These are phyloP conservation scores for Anaeromyces robustus DNA, from an alignment of 192 early-diverging fungal species.

Conservation along the genomic window DNA sequence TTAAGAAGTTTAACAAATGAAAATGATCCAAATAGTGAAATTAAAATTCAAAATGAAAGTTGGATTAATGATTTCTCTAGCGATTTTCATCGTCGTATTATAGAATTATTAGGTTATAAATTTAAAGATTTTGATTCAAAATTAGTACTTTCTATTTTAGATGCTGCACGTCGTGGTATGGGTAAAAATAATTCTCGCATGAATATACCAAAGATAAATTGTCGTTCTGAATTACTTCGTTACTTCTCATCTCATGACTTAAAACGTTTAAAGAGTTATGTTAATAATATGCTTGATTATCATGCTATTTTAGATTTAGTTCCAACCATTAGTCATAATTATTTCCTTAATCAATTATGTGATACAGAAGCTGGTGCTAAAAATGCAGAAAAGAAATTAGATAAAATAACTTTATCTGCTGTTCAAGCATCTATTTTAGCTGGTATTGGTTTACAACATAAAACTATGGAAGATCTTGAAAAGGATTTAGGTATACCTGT, in stretches of 20 bases:
- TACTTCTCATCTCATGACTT: slow-evolving; percentile 71
- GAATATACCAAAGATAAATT: neutral
- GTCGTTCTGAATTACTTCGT: slow-evolving; percentile 12
- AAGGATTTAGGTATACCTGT: slow-evolving; percentile 69
- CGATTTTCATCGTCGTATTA: slow-evolving; percentile 84
- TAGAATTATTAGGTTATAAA: slow-evolving; percentile 67
- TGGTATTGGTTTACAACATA: slow-evolving; percentile 85
- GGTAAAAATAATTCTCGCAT: slow-evolving; percentile 3
- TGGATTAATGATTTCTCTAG: slow-evolving; percentile 82
- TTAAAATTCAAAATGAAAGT: slow-evolving; percentile 9
- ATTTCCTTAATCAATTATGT: slow-evolving; percentile 53
- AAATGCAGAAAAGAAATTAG: neutral
- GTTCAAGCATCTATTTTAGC: slow-evolving; percentile 75
- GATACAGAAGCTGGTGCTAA: neutral
- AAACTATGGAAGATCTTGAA: slow-evolving; percentile 75
- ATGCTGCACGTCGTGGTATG: slow-evolving; percentile 43
- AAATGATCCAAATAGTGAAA: slow-evolving; percentile 16
- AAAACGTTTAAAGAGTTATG: slow-evolving; percentile 89
- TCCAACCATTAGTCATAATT: slow-evolving; percentile 60
- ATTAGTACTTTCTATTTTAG: slow-evolving; percentile 69
- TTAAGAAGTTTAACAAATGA: slow-evolving; percentile 51
- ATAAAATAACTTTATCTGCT: slow-evolving; percentile 51
- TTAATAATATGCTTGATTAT: slow-evolving; percentile 92
- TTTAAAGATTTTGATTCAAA: slow-evolving; percentile 71
- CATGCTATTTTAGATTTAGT: slow-evolving; percentile 91